Base-by-base conservation (phyloP, 192 early-diverging fungal species). In the Coemansia sp. region DNA sequence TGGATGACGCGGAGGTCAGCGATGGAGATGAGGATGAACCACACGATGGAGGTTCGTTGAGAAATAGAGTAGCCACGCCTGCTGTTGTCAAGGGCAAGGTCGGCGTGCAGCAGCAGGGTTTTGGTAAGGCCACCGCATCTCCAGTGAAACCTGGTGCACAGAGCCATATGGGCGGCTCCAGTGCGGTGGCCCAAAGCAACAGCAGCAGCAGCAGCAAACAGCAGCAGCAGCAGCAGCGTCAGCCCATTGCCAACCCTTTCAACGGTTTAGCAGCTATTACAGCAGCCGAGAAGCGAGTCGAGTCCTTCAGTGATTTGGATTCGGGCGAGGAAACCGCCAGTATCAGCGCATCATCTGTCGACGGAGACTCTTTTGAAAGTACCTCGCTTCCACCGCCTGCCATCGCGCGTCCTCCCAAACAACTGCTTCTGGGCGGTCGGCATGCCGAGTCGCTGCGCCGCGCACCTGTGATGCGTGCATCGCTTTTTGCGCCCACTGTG, bases 1-100 rank as follows among this genome's bases (percentile, higher is more conserved):
- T 96, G 61, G 84, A 85, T 42, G 88, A 90, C 48, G 88, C 88
- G 25, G 85, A 88, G 8, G 75, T 67, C 7, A 75, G 73, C 14
- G 75, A 73, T 7, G 80, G 65, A 10, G 68, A 63, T 4, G 67
- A 57, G 25, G 55, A 65, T 12, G 66, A 12, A 1, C 22, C 22
- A 25, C 22, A 25, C 22, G 22, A 25, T 25, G 22, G 22, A 1
- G 22, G 22, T 25, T 25, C 22, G 1, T 25, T 25, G 22, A 1
- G 0, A 25, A 25, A 25, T 25, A 25, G 22, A 25, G 22, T 1
- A 25, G 22, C 22, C 22, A 25, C 22, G 22, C 22, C 22, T 25
- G 22, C 22, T 25, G 22, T 1, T 25, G 22, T 1, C 22, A 25
- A 25, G 22, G 22, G 22, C 22, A 25, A 25, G 22, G 22, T 25